These are phyloP conservation scores for Melastoma malabathricum DNA, from an alignment of 345 rosid species.

Conservation along the genomic window DNA sequence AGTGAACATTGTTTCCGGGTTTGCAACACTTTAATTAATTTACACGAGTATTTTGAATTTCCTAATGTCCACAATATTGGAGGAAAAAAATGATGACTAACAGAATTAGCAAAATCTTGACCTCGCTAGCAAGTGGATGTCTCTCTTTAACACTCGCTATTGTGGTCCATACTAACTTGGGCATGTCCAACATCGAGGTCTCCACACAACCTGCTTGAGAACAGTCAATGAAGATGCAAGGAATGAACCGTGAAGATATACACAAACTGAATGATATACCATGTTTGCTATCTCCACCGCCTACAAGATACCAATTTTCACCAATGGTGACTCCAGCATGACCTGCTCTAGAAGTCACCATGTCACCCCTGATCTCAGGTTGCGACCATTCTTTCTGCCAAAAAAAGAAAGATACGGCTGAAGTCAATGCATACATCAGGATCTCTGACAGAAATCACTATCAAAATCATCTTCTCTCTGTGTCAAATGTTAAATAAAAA, in stretches of 20 bases:
- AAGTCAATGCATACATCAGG: no score
- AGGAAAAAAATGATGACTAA: neutral
- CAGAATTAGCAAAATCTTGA: slow-evolving; percentile 12
- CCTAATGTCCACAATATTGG: neutral
- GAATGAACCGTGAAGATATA: slow-evolving; percentile 1
- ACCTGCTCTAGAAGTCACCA: slow-evolving; percentile 79
- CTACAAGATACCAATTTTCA: slow-evolving; percentile 83
- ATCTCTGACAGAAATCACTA: no score
- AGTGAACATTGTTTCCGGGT: no score
- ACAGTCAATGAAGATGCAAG: neutral
- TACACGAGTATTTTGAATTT: no score
- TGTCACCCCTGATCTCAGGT: slow-evolving; percentile 68
- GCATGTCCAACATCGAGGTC: slow-evolving; percentile 74
- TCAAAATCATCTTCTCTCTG: no score
- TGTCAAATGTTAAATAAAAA: no score
- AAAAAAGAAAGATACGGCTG: neutral
- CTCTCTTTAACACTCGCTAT: slow-evolving; percentile 58
- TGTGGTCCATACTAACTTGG: slow-evolving; percentile 73
- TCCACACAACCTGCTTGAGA: slow-evolving; percentile 54
- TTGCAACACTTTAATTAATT: no score
- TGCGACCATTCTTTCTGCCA: slow-evolving; percentile 95
- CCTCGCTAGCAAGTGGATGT: slow-evolving; percentile 98
- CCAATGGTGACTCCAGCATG: slow-evolving; percentile 70
- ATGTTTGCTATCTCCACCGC: slow-evolving; percentile 92
- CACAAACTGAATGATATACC: slow-evolving; percentile 27